Evolutionary conservation across 2,329 filamentous ascomycete genomes (phyloP), one percentile per base, ranked within the genome.

Genomic region (Aspergillus neoniger): DNA sequence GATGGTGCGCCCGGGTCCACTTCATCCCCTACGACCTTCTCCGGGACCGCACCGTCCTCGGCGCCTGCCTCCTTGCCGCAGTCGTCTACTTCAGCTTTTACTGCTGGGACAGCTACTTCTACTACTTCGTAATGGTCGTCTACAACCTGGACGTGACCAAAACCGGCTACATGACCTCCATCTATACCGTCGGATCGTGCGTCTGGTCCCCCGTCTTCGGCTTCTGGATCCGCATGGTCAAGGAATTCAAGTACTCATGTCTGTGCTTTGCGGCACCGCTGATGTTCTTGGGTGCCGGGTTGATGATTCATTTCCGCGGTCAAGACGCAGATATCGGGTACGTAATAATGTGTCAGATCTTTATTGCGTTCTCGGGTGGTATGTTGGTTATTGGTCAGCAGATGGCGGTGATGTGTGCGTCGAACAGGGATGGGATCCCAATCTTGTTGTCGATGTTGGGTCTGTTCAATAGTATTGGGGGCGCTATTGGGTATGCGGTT

Each of bases 241-340:
- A 81, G 17, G 80, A 77, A 39, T 84, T 84, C 76, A 86, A 86
- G 71, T 80, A 77, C 60, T 67, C 82, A 5, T 79, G 79, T 9
- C 72, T 84, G 4, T 83, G 73, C 69, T 82, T 84, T 57, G 83
- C 79, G 14, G 71, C 84, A 0, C 83, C 83, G 0, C 65, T 85
- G 5, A 80, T 78, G 60, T 76, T 84, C 12, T 75, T 86, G 0
- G 83, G 82, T 1, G 78, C 81, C 2, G 83, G 82, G 0, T 73
- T 86, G 8, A 84, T 86, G 82, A 82, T 86, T 63, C 72, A 83
- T 52, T 86, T 85, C 76, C 82, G 84, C 8, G 77, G 80, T 44
- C 76, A 81, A 5, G 75, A 80, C 32, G 73, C 78, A 8, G 72
- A 78, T 32, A 79, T 85, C 17, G 76, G 80, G 25, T 84, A 81